These are phyloP conservation scores for Cicer bijugum DNA, from an alignment of 306 rosid species.

Conservation along the genomic window DNA sequence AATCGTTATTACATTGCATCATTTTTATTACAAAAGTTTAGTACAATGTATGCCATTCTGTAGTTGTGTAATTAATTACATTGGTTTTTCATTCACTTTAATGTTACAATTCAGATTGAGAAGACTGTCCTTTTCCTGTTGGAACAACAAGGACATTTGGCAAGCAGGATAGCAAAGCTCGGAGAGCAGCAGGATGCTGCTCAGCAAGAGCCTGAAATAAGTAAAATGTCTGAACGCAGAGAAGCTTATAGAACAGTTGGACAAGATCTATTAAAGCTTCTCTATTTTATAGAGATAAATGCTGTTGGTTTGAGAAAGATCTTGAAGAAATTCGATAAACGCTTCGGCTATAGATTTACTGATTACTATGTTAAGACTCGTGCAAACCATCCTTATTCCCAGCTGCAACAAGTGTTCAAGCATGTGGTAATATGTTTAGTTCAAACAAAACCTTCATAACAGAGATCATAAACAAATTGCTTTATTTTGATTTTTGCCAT, in stretches of 20 bases:
- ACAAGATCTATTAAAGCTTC: conserved; percentile 84
- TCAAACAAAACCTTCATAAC: conserved; percentile 34
- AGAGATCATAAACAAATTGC: neutral
- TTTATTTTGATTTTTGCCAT: neutral
- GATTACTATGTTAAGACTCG: conserved; percentile 93
- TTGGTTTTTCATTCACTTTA: conserved; percentile 39
- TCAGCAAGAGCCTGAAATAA: conserved; percentile 73
- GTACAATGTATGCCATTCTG: conserved; percentile 4
- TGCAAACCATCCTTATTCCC: conserved; percentile 98
- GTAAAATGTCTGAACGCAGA: conserved; percentile 63
- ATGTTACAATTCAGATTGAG: conserved; percentile 73
- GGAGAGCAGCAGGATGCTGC: conserved; percentile 67
- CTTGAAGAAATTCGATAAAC: conserved; percentile 96
- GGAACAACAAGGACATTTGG: conserved; percentile 97
- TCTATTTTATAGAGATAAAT: conserved; percentile 83
- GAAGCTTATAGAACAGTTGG: conserved; percentile 86
- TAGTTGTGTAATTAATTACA: neutral
- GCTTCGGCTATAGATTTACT: conserved; percentile 90
- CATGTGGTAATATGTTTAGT: conserved; percentile 81
- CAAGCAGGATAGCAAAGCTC: conserved; percentile 81
- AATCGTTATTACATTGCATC: neutral
- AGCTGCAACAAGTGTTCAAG: conserved; percentile 98
- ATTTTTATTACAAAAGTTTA: too few relatives aligned
- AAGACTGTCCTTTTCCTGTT: conserved; percentile 85
- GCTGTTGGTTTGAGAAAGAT: conserved; percentile 98